Conservation (phyloP, 1,284 basidiomycete genomes). For the Apiotrichum siamense region DNA sequence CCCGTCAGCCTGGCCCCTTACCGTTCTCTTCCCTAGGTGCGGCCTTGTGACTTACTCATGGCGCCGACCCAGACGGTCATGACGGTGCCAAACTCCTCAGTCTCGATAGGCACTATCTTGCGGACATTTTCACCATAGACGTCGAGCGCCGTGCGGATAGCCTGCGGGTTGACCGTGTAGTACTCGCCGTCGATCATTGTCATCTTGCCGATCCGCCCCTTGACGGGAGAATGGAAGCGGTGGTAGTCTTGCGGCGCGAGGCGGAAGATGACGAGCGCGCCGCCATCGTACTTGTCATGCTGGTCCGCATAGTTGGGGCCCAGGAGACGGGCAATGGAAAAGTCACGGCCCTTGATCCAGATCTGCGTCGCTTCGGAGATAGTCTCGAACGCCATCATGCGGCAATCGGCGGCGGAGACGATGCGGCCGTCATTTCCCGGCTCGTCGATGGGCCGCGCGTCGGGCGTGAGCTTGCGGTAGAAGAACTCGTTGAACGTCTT, state of each 20-base stretch:
- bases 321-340: constrained; percentile 70
- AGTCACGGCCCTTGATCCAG: constrained; percentile 98
- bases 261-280: constrained; percentile 69
- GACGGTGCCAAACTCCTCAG: constrained; percentile 75
- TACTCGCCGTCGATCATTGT: constrained; percentile 77
- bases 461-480: constrained; percentile 81
- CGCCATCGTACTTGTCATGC: constrained; percentile 65
- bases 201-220: constrained; percentile 74
- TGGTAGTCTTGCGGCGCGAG: constrained; percentile 97
- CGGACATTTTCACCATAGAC: constrained; percentile 92
- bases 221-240: constrained; percentile 88
- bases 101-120: constrained; percentile 83
- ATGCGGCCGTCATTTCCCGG: constrained; percentile 68
- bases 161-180: constrained; percentile 73
- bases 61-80: constrained; percentile 85
- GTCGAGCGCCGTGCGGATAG: constrained; percentile 56
- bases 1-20: background rate
- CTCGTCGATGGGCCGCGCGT: constrained; percentile 68
- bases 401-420: constrained; percentile 86
- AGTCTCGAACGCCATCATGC: constrained; percentile 86
- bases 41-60: constrained; percentile 56
- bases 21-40: too few species aligned
- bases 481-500: constrained; percentile 84
- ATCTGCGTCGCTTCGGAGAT: constrained; percentile 76
- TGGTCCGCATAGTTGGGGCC: constrained; percentile 69